A percentile compares a stretch with the other conserved stretches of the same genome.
phyloP scores from a whole-genome alignment of 495 filamentous ascomycete species.

The Penicillium flavigenum region DNA sequence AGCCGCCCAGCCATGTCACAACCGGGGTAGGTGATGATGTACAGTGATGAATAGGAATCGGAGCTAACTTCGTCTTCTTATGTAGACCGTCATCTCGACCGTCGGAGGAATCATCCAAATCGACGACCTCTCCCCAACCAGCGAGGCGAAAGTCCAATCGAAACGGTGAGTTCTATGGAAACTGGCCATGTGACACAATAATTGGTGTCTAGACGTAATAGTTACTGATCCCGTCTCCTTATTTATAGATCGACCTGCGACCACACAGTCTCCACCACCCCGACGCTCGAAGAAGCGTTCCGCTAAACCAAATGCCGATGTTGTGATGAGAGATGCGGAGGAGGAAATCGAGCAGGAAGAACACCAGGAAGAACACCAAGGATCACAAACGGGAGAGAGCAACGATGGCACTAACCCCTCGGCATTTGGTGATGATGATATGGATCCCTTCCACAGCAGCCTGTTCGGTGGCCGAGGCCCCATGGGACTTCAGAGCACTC shows the following conservation, averaged over 20 bases:
- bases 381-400: constrained; percentile 57
- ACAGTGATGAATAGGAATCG: background rate
- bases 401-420: constrained; percentile 54
- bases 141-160: constrained; percentile 68
- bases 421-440: constrained; percentile 63
- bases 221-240: background rate
- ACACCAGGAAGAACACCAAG: constrained; percentile 37
- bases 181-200: background rate
- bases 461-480: constrained; percentile 68
- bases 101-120: constrained; percentile 41
- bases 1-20: constrained; percentile 77
- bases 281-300: constrained; percentile 56
- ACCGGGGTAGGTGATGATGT: constrained; percentile 60
- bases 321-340: constrained; percentile 50
- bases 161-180: constrained; percentile 32
- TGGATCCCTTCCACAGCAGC: constrained; percentile 74
- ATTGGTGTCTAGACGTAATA: background rate
- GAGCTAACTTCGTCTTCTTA: constrained; percentile 8
- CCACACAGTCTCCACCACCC: constrained; percentile 38
- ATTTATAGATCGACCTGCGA: constrained; percentile 31
- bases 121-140: constrained; percentile 48
- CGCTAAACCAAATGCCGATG: constrained; percentile 53
- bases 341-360: constrained; percentile 43
- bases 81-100: constrained; percentile 46
- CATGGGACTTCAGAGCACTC: constrained; percentile 71